Conservation (phyloP, 78 protist genomes). For the Planoprotostelium fungivorum region DNA sequence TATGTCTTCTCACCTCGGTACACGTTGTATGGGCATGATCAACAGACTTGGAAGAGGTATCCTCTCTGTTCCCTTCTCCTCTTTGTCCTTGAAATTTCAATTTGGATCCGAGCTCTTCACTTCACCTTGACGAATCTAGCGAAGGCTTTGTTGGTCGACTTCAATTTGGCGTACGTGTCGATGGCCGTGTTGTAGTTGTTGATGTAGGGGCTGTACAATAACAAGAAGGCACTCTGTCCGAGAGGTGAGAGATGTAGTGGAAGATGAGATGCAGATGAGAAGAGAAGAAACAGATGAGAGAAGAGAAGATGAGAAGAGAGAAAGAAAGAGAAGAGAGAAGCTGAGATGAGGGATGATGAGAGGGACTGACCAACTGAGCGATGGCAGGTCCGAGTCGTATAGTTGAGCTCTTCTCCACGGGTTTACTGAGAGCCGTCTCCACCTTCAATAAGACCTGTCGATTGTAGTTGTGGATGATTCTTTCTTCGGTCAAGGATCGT, state of each 20-base stretch:
- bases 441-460: background rate
- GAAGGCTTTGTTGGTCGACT: conserved; percentile 6
- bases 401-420: background rate
- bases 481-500: background rate
- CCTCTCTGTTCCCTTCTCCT: background rate
- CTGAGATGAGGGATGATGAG: no score
- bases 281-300: background rate
- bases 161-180: conserved; percentile 21
- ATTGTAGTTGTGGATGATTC: background rate
- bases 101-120: background rate
- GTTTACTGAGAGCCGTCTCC: background rate
- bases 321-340: background rate
- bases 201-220: conserved; percentile 54
- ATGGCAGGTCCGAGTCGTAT: background rate
- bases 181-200: conserved; percentile 56
- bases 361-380: background rate
- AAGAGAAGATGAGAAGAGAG: background rate
- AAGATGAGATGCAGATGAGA: no score
- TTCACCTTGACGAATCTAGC: background rate
- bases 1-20: conserved; percentile 2
- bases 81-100: background rate
- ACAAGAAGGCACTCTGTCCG: conserved; percentile 29
- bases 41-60: background rate
- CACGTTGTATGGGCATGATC: background rate
- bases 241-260: no score